phyloP scores from a whole-genome alignment of 345 rosid species.

The Nephelium lappaceum region DNA sequence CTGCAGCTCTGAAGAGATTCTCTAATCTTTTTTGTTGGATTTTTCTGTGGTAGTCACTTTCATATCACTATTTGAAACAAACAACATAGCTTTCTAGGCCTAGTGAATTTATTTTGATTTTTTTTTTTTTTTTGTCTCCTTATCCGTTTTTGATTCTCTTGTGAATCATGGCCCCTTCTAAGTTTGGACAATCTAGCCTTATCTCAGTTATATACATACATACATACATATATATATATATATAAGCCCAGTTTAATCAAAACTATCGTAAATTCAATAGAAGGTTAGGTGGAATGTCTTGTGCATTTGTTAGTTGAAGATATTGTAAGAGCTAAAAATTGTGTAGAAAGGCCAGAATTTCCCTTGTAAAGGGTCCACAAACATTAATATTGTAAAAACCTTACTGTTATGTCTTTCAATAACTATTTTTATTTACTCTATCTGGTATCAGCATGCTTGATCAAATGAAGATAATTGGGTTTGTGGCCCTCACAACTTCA shows the following conservation, averaged over 20 bases:
- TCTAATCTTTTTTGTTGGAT: conserved; percentile 7
- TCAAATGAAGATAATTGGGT: neutral
- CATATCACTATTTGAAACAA: neutral
- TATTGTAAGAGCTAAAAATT: neutral
- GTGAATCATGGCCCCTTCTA: neutral
- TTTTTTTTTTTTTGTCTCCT: neutral
- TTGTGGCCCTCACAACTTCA: neutral
- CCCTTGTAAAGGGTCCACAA: neutral
- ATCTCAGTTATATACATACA: neutral
- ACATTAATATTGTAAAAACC: neutral
- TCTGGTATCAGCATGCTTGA: neutral
- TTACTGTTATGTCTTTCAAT: neutral
- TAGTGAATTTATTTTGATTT: neutral
- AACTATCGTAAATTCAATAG: neutral
- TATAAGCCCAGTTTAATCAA: neutral
- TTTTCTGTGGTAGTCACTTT: conserved; percentile 21
- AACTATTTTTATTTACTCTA: neutral
- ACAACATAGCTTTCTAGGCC: neutral
- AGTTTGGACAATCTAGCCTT: neutral
- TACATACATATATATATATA: neutral
- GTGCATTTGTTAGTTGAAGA: neutral
- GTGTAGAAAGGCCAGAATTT: neutral
- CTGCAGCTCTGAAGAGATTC: neutral
- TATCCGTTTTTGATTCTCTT: neutral
- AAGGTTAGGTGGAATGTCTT: conserved; percentile 14